Percentiles rank a stretch among this genome's conserved stretches.
These are phyloP conservation scores for Solanum chmielewskii DNA, from an alignment of 257 asterid genomes.

Conservation along the genomic window DNA sequence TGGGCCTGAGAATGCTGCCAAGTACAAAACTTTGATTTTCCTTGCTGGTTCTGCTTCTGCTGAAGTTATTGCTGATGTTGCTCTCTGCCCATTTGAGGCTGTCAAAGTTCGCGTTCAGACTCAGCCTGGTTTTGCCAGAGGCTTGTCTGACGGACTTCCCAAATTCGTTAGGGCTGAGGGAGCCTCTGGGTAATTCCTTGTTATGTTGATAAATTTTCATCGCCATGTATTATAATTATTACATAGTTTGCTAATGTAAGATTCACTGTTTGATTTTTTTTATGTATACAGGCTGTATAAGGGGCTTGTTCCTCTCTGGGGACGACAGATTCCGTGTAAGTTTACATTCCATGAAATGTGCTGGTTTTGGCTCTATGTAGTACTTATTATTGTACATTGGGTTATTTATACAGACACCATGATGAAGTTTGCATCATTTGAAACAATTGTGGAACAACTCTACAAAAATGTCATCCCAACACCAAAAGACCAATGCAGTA, in stretches of 20 bases:
- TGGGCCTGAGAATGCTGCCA: slow-evolving; percentile 49
- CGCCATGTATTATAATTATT: not conserved
- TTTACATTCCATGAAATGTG: not conserved
- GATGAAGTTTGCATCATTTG: slow-evolving; percentile 65
- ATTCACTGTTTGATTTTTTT: not conserved
- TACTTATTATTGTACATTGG: not conserved
- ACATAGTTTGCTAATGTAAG: not conserved
- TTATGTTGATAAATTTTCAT: not conserved
- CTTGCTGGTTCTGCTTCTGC: slow-evolving; percentile 73
- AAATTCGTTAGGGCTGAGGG: slow-evolving; percentile 49
- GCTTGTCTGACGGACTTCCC: slow-evolving; percentile 63
- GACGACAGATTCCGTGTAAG: slow-evolving; percentile 74
- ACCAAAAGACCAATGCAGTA: slow-evolving; percentile 52
- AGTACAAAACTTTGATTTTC: slow-evolving; percentile 58
- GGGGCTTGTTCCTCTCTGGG: slow-evolving; percentile 72
- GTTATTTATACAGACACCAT: slow-evolving; percentile 35
- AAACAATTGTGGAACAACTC: slow-evolving; percentile 54
- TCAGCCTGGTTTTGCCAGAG: slow-evolving; percentile 59
- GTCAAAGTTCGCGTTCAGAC: slow-evolving; percentile 69
- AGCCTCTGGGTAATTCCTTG: slow-evolving; percentile 31
- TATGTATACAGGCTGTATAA: slow-evolving; percentile 38
- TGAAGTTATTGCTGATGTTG: slow-evolving; percentile 49
- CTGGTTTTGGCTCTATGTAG: not conserved
- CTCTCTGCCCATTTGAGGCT: slow-evolving; percentile 73
- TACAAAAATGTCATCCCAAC: slow-evolving; percentile 49